These are phyloP conservation scores for Pythium sp. DNA, from an alignment of 352 stramenopile species.

Conservation along the genomic window DNA sequence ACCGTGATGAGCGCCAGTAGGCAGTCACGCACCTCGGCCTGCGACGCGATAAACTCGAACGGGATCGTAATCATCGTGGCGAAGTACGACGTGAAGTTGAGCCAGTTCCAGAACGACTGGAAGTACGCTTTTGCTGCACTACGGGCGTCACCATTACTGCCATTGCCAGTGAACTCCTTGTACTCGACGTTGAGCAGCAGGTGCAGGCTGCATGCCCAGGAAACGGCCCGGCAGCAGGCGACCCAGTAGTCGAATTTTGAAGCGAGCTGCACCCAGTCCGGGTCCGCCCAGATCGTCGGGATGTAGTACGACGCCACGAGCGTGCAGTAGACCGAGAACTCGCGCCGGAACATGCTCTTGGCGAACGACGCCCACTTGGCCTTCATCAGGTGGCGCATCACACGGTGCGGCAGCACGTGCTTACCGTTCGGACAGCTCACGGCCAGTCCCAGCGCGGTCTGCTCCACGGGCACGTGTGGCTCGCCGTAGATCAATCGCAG, in stretches of 20 bases:
- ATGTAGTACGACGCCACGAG: conserved; percentile 55
- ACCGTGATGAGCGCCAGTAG: conserved; percentile 54
- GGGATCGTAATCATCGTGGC: conserved; percentile 47
- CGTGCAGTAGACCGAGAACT: conserved; percentile 47
- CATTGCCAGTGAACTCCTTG: conserved; percentile 35
- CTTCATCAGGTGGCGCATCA: conserved; percentile 48
- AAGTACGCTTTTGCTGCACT: conserved; percentile 49
- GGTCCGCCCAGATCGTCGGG: conserved; percentile 52
- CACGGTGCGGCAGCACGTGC: conserved; percentile 49
- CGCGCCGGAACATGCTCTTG: conserved; percentile 40
- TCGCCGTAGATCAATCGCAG: conserved; percentile 49
- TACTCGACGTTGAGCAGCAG: conserved; percentile 49
- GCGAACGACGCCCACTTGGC: conserved; percentile 69
- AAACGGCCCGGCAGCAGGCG: conserved; percentile 30
- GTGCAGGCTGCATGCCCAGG: conserved; percentile 53
- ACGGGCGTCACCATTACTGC: background rate
- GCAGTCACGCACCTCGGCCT: conserved; percentile 36
- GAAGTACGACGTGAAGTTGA: conserved; percentile 50
- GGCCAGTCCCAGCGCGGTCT: conserved; percentile 46
- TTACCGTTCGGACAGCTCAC: conserved; percentile 36
- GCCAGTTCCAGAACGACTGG: conserved; percentile 55
- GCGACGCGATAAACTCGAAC: conserved; percentile 38
- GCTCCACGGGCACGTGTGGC: conserved; percentile 37
- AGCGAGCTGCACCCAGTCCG: conserved; percentile 41
- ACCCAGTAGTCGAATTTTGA: conserved; percentile 47